Evolutionary conservation across 2,329 filamentous ascomycete species (phyloP), one percentile per base, ranked within the genome.

Genomic region (Aspergillus felis): DNA sequence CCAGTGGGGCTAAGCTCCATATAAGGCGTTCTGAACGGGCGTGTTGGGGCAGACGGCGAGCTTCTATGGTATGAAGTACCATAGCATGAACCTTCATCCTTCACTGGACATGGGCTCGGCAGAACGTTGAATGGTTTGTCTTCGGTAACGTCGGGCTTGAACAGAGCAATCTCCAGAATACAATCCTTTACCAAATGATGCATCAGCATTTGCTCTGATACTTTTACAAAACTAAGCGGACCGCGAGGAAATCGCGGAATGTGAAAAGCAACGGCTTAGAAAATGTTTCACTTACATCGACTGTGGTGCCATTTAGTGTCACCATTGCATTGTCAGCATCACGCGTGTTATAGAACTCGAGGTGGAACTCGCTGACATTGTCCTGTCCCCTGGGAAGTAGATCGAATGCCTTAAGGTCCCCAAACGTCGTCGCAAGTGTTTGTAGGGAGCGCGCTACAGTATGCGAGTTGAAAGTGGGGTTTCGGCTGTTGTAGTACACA

Each of bases 391-490:
- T 65, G 17, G 65, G 65, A 10, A 71, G 50, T 28, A 65, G 57
- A 28, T 66, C 64, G 53, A 77, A 73, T 1, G 69, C 64, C 59
- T 73, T 75, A 55, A 78, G 60, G 42, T 72, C 68, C 20, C 76
- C 76, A 61, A 74, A 76, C 17, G 69, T 71, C 51, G 66, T 66
- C 20, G 72, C 66, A 47, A 75, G 66, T 22, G 69, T 64, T 55
- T 75, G 71, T 50, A 78, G 65, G 56, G 86, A 80, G 50, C 78
- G 72, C 58, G 85, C 87, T 20, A 76, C 63, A 17, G 61, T 61
- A 42, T 65, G 60, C 50, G 63, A 62, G 61, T 70, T 67, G 29
- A 72, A 60, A 12, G 51, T 60, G 1, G 62, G 62, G 44, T 69
- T 64, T n/a, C 64, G 56, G 22, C 68, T 66, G 42, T 71, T 68